Evolutionary conservation across 1,284 basidiomycete species (phyloP).

Genomic region (Sporisorium sorghi): DNA sequence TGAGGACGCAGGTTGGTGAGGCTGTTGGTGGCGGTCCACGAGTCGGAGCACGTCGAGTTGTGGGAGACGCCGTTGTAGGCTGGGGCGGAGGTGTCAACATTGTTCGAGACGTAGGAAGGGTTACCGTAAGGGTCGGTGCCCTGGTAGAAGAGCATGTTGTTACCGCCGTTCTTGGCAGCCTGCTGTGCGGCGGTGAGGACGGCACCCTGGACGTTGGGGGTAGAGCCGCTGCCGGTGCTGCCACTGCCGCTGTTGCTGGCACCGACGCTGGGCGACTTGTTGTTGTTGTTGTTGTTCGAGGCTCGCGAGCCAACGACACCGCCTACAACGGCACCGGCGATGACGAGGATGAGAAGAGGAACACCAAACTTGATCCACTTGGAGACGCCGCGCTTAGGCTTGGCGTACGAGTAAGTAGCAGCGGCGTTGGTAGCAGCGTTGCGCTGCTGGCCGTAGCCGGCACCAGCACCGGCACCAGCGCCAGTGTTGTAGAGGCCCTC

Average conservation of each 20-base stretch:
- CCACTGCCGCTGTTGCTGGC: constrained; percentile 50
- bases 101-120: constrained; percentile 87
- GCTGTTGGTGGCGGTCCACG: constrained; percentile 75
- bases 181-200: constrained; percentile 73
- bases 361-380: constrained; percentile 64
- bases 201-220: constrained; percentile 47
- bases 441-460: constrained; percentile 23
- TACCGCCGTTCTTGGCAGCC: constrained; percentile 76
- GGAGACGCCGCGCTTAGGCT: constrained; percentile 56
- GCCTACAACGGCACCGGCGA: constrained; percentile 77
- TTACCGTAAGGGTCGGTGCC: constrained; percentile 78
- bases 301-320: constrained; percentile 78
- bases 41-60: constrained; percentile 54
- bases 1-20: constrained; percentile 78
- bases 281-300: constrained; percentile 71
- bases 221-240: constrained; percentile 48
- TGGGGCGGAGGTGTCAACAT: constrained; percentile 72
- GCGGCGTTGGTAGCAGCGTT: constrained; percentile 47
- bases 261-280: constrained; percentile 65
- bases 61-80: constrained; percentile 28
- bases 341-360: constrained; percentile 68
- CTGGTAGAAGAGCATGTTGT: constrained; percentile 76
- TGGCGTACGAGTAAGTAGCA: constrained; percentile 63
- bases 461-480: constrained; percentile 14
- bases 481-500: constrained; percentile 39